Conservation (phyloP, 345 rosid species). For the Erysimum cheiranthoides region DNA sequence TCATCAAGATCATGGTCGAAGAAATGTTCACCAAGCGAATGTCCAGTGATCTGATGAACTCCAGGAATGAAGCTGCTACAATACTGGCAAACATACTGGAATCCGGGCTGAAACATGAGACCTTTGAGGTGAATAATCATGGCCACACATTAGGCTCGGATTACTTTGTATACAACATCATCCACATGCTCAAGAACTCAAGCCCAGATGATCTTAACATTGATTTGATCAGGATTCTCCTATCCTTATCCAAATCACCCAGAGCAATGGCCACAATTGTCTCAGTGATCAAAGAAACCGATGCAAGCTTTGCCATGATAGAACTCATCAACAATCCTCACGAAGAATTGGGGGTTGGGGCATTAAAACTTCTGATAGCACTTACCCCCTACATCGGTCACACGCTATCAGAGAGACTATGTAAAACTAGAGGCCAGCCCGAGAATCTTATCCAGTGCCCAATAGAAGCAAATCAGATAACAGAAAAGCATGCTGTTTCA, state of each 20-base stretch:
- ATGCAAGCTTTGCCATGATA: constrained; percentile 69
- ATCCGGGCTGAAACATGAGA: constrained; percentile 67
- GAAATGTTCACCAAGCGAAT: constrained; percentile 70
- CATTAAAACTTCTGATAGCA: constrained; percentile 66
- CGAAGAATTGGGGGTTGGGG: constrained; percentile 68
- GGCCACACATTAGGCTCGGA: constrained; percentile 77
- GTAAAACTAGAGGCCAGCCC: constrained; percentile 80
- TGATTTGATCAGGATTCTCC: constrained; percentile 70
- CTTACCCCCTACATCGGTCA: constrained; percentile 75
- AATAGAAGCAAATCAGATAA: constrained; percentile 50
- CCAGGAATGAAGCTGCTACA: constrained; percentile 71
- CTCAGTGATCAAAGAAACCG: constrained; percentile 68
- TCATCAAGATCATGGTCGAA: constrained; percentile 66
- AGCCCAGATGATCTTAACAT: constrained; percentile 71
- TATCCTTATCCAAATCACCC: constrained; percentile 67
- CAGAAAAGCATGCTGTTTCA: constrained; percentile 80
- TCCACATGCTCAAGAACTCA: constrained; percentile 74
- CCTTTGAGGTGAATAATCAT: constrained; percentile 56
- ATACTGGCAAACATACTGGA: constrained; percentile 80
- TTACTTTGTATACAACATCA: constrained; percentile 65
- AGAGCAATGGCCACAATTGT: constrained; percentile 59
- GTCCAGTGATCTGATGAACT: constrained; percentile 61
- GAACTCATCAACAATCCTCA: constrained; percentile 80
- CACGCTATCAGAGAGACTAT: constrained; percentile 69
- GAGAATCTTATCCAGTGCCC: constrained; percentile 63